Conservation (phyloP, 2,329 filamentous ascomycete species). For the Hypoxylon sp. region DNA sequence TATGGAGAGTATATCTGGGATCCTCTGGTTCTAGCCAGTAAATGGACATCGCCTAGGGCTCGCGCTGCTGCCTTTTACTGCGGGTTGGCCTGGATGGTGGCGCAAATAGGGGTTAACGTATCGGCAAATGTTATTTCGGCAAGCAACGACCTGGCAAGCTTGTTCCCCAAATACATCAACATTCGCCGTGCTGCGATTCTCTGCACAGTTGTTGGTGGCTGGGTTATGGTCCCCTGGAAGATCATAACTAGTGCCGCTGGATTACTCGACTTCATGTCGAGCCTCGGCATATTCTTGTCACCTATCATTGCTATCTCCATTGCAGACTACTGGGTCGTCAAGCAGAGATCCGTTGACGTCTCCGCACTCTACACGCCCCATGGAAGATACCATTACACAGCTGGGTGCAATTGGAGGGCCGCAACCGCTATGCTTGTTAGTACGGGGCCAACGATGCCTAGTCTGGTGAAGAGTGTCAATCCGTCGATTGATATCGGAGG, state of each 20-base stretch:
- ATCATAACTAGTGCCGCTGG: slow-evolving; percentile 31
- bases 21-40: slow-evolving; percentile 29
- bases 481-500: slow-evolving; percentile 17
- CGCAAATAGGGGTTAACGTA: slow-evolving; percentile 39
- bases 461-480: slow-evolving; percentile 13
- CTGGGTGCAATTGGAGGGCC: slow-evolving; percentile 26
- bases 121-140: slow-evolving; percentile 38
- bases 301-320: slow-evolving; percentile 37
- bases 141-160: slow-evolving; percentile 31
- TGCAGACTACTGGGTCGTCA: slow-evolving; percentile 41
- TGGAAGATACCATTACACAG: slow-evolving; percentile 22
- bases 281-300: slow-evolving; percentile 32
- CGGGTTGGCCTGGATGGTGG: slow-evolving; percentile 33
- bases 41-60: slow-evolving; percentile 38
- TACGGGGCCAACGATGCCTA: slow-evolving; percentile 16
- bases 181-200: slow-evolving; percentile 33
- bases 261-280: slow-evolving; percentile 35
- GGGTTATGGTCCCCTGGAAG: slow-evolving; percentile 36
- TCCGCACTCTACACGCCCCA: slow-evolving; percentile 29
- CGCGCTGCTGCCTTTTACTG: slow-evolving; percentile 40
- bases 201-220: slow-evolving; percentile 30
- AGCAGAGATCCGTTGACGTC: slow-evolving; percentile 21
- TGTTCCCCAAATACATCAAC: slow-evolving; percentile 37
- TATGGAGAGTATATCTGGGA: slow-evolving; percentile 38
- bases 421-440: slow-evolving; percentile 16